Evolutionary conservation across 495 filamentous ascomycete genomes (phyloP), one percentile per base, ranked within the genome.

Genomic region (Diplogelasinospora grovesii): DNA sequence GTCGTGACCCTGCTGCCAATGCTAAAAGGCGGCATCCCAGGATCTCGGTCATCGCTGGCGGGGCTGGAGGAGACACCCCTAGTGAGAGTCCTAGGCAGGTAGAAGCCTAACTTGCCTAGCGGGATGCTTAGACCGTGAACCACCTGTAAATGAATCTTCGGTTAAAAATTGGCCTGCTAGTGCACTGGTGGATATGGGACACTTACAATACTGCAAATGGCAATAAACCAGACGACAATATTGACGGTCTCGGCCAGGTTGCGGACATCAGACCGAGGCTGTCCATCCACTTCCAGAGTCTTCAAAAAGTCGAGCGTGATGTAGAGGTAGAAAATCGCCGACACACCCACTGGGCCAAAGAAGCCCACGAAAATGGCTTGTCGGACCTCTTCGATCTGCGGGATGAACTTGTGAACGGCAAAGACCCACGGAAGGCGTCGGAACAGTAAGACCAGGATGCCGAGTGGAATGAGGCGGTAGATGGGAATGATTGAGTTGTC

Each of bases 331-430:
- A 94, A 95, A 29, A 95, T 73, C 3, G 89, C 87, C 30, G 83
- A 86, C 5, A 95, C 86, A n/a, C 90, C 89, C 44, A 97, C 90
- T 8, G 89, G 90, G 0, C 89, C 90, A 50, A 95, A 95, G 69
- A 94, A 94, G 4, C 89, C 90, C 22, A 89, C 84, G 47, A 94
- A 93, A 1, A 81, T 64, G 3, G 88, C 86, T 45, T 93, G 85
- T 8, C 68, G 66, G 6, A 76, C 49, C 27, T 83, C 74, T 44
- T 89, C 80, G 35, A 93, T 86, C 56, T 94, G 87, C 32, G 77
- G 80, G 35, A 95, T 89, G 37, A 74, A 71, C 57, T 77, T 82
- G 61, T 86, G 82, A 54, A 89, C 64, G 8, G 73, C 74, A 23
- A 86, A 74, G 13, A 95, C 71, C 43, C 85, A 75, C 0, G 89